Evolutionary conservation across 75 land plant species (phyloP), one percentile per base, ranked within the genome.

Genomic region (Sequoiadendron giganteum): DNA sequence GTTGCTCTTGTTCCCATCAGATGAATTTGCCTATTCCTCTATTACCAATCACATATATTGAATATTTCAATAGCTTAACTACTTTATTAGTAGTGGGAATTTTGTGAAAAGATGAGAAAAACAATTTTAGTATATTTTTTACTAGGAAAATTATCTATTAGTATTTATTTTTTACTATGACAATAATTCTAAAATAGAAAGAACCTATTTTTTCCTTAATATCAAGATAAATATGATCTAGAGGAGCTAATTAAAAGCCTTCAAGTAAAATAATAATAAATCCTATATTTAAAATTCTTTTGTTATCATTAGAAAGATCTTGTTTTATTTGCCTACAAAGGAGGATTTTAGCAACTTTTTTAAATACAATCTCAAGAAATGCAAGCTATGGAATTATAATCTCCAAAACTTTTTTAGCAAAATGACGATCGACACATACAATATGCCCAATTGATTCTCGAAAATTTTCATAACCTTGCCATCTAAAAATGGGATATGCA

Each of bases 11-110:
- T 86, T 87, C 52, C 86, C 58, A 40, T 87, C 43, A 8, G 88
- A 87, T 87, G 79, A 40, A 87, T 88, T 88, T 84, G 65, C 13
- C 89, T 84, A 87, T 88, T 85, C 87, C 58, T 52, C 89, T 83
- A 55, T 88, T 88, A 42, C 87, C 87, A 39, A 86, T 88, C 25
- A 84, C 68, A 84, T 88, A 84, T 47, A 88, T 88, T n/a, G 89
- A 75, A 84, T 88, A 88, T 87, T 88, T 88, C 5, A 84, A n/a
- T 40, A 88, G 84, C 0, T 88, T 0, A 32, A 39, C 2, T 36
- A 49, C 43, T 39, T 88, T 88, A 55, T 88, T 56, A 34, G 68
- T 88, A 39, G 58, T 48, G n/a, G 10, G 39, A 68, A 84, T 85
- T 38, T 58, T 1, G 87, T 36, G 87, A 39, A 56, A 88, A 36